Evolutionary conservation across 495 filamentous ascomycete species (phyloP), one percentile per base, ranked within the genome.

Genomic region (Penicillium malachiteum): DNA sequence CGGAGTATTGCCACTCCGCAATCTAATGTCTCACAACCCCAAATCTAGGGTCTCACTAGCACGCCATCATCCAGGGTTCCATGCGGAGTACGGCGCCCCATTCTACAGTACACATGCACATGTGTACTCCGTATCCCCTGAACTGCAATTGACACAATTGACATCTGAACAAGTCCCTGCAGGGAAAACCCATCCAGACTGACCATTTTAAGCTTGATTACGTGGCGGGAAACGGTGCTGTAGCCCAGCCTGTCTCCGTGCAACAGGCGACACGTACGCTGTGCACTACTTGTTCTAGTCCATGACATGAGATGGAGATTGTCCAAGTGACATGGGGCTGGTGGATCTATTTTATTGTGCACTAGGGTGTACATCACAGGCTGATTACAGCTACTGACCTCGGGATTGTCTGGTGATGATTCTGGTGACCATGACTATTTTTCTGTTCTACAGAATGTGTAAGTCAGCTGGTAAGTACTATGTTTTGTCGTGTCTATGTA

Each of bases 241-340:
- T 43, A 16, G 37, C 3, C 40, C 48, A 39, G 52, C 16, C 44
- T 18, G 13, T 0, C 31, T 49, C 21, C 38, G 56, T 59, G 26
- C 33, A 21, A 59, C 50, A 26, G 21, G 47, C 21, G n/a, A 59
- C 41, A 34, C 56, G 56, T 59, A 45, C 33, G 16, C 21, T 38
- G 18, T 46, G 12, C 34, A n/a, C 31, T 30, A 40, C 17, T 12
- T 14, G 37, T 9, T 7, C 8, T 1, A 10, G 34, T 37, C 34
- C 8, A 10, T 37, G 34, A 9, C 34, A 37, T 37, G 34, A 37
- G 34, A 26, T 26, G 21, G 21, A 26, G 4, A 37, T 13, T 37
- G 21, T 4, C 21, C 21, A 1, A 26, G 21, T 26, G 21, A 26
- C 4, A 26, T 26, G 1, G 21, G 21, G 21, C 21, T 26, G 1